Percentiles rank a stretch among this genome's conserved stretches.
These are phyloP conservation scores for Arthrinium phaeospermum DNA, from an alignment of 2,329 filamentous ascomycete species.

Conservation along the genomic window DNA sequence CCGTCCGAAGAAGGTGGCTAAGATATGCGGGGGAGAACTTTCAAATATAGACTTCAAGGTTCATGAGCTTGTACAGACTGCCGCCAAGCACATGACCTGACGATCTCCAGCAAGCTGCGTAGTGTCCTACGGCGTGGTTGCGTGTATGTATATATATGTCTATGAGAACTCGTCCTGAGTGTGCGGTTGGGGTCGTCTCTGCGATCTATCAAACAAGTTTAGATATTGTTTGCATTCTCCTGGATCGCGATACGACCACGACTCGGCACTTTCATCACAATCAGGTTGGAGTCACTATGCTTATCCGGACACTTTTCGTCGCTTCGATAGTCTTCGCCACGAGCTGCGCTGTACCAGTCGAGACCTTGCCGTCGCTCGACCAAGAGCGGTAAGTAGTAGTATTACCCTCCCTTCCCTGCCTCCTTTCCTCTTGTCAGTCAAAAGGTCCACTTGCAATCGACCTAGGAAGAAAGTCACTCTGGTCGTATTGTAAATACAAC, in stretches of 20 bases:
- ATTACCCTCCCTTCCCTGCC: no score
- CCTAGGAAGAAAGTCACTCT: neutral
- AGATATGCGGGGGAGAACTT: neutral
- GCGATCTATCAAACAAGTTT: neutral
- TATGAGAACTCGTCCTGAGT: neutral
- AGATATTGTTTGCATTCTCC: no score
- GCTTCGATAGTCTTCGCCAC: neutral
- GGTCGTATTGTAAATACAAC: neutral
- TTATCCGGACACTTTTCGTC: neutral
- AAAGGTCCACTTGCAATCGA: neutral
- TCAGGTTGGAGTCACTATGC: neutral
- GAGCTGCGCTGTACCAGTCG: neutral
- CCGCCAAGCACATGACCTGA: neutral
- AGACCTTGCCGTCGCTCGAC: neutral
- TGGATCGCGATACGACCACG: neutral
- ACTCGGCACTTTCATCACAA: neutral
- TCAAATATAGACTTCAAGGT: neutral
- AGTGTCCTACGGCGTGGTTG: no score
- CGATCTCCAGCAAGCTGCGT: neutral
- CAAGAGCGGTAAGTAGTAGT: neutral
- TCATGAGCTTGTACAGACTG: neutral
- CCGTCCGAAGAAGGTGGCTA: no score
- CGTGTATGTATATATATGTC: neutral
- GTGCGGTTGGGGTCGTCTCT: neutral
- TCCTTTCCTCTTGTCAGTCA: neutral